Evolutionary conservation across 73 alveolate genomes (phyloP).

Genomic region (Breviolum minutum): DNA sequence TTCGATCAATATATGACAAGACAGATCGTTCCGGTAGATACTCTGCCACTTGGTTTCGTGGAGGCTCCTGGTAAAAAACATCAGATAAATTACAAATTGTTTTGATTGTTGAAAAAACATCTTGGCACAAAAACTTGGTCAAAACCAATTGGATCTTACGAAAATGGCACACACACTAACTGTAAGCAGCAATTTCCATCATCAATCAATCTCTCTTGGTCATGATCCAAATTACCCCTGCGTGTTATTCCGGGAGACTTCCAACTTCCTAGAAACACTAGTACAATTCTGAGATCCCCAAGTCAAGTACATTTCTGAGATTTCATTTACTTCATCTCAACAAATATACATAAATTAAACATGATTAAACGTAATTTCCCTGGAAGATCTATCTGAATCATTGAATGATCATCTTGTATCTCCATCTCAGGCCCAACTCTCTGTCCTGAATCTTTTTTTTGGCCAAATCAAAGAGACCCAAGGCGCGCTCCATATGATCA

Average conservation of each 20-base stretch:
- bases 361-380: not conserved
- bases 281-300: no score
- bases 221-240: no score
- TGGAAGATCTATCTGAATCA: no score
- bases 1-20: slow-evolving; percentile 62
- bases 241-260: no score
- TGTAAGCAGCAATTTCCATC: not conserved
- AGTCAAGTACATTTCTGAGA: no score
- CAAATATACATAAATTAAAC: not conserved
- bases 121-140: not conserved
- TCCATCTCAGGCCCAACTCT: not conserved
- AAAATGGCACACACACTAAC: no score
- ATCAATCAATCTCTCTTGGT: no score
- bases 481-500: slow-evolving; percentile 68
- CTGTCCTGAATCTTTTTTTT: slow-evolving; percentile 6
- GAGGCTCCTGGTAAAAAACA: not conserved
- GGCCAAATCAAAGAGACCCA: slow-evolving; percentile 89
- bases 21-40: slow-evolving; percentile 35
- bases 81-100: no score
- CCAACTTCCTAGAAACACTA: no score
- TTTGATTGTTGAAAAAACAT: no score
- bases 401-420: no score
- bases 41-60: not conserved
- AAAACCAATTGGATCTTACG: not conserved
- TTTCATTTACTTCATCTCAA: not conserved